phyloP scores from a whole-genome alignment of 768 basidiomycete species.

The Cystobasidium ongulense region DNA sequence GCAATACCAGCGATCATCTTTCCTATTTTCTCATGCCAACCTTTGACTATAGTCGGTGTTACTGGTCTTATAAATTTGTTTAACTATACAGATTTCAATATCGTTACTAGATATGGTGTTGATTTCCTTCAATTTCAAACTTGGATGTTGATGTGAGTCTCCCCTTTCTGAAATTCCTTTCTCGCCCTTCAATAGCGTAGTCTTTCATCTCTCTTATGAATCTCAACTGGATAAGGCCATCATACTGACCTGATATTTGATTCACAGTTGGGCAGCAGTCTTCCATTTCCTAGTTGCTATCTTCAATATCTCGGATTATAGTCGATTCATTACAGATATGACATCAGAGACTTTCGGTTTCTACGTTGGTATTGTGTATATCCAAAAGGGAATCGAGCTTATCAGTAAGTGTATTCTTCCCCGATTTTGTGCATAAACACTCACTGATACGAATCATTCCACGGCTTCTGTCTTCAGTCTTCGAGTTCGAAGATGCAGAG shows the following conservation, averaged over 20 bases:
- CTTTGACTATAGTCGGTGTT: slow-evolving; percentile 82
- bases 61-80: slow-evolving; percentile 63
- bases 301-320: slow-evolving; percentile 41
- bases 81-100: slow-evolving; percentile 44
- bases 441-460: not conserved
- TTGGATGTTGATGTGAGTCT: slow-evolving; percentile 39
- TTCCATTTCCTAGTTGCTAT: slow-evolving; percentile 42
- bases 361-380: slow-evolving; percentile 42
- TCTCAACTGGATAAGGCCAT: too few relatives aligned
- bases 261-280: slow-evolving; percentile 43
- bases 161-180: too few relatives aligned
- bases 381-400: slow-evolving; percentile 42
- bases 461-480: slow-evolving; percentile 16
- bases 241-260: too few relatives aligned
- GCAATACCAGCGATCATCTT: slow-evolving; percentile 87
- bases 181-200: too few relatives aligned
- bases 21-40: slow-evolving; percentile 78
- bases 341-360: slow-evolving; percentile 41
- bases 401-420: slow-evolving; percentile 24
- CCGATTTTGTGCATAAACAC: not conserved
- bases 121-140: slow-evolving; percentile 43
- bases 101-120: slow-evolving; percentile 37
- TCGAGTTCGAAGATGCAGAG: slow-evolving; percentile 37
- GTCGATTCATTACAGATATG: slow-evolving; percentile 44
- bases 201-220: too few relatives aligned